Evolutionary conservation across 192 early-diverging fungal species (phyloP).

Genomic region (Mortierella hygrophila): DNA sequence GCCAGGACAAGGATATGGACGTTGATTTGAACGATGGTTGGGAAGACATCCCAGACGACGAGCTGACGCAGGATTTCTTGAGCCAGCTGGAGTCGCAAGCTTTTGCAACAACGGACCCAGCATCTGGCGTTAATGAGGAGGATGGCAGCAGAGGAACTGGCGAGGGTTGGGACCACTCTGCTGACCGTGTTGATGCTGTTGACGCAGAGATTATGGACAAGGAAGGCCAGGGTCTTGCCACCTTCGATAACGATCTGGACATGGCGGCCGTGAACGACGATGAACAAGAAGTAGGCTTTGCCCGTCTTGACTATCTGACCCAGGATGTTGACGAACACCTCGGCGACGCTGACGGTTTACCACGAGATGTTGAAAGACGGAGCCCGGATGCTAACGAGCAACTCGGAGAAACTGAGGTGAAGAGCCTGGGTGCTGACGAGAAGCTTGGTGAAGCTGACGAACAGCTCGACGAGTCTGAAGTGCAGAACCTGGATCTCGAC

Average conservation of each 20-base stretch:
- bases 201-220: background rate
- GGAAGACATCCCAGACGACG: slow-evolving; percentile 21
- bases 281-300: background rate
- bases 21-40: slow-evolving; percentile 15
- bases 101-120: background rate
- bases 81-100: background rate
- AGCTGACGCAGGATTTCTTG: background rate
- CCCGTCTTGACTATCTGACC: background rate
- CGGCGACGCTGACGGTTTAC: background rate
- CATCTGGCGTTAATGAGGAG: background rate
- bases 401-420: too few species aligned
- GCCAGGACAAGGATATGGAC: background rate
- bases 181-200: background rate
- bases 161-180: background rate
- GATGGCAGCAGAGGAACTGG: too few species aligned
- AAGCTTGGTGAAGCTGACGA: background rate
- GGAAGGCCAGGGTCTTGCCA: background rate
- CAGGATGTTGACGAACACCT: background rate
- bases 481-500: background rate
- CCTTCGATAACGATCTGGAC: background rate
- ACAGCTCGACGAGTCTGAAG: background rate
- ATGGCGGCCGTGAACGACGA: background rate
- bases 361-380: background rate
- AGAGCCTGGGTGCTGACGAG: background rate
- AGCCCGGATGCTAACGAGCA: background rate